phyloP scores from a whole-genome alignment of 2,329 filamentous ascomycete species.

The Botrytis deweyae region DNA sequence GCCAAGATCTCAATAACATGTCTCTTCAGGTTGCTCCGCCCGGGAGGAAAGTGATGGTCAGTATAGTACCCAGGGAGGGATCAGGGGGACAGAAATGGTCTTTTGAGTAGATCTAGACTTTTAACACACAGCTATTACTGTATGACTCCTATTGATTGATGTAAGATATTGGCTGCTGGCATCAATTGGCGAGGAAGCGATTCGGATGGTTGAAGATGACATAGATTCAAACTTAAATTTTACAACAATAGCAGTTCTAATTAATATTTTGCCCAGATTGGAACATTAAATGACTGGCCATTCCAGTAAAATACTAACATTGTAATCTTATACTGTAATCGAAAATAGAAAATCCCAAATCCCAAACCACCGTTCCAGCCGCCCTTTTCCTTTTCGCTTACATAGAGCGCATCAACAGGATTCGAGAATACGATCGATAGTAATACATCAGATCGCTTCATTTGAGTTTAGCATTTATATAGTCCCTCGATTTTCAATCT shows the following conservation, averaged over 20 bases:
- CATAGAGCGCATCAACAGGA: neutral
- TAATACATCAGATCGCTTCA: neutral
- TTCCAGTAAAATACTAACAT: neutral
- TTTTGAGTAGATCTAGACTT: too few relatives aligned
- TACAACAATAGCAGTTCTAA: neutral
- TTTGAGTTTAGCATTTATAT: neutral
- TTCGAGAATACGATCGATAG: neutral
- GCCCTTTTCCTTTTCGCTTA: neutral
- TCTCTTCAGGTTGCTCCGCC: constrained; percentile 1
- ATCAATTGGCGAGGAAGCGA: neutral
- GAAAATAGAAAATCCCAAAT: neutral
- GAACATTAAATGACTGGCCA: neutral
- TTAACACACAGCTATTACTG: too few relatives aligned
- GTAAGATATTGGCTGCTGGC: neutral
- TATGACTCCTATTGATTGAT: neutral
- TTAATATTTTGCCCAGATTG: too few relatives aligned
- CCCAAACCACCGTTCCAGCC: neutral
- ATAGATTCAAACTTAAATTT: too few relatives aligned
- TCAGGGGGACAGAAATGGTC: neutral
- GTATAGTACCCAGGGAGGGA: neutral
- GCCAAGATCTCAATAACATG: constrained; percentile 1
- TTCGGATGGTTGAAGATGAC: neutral
- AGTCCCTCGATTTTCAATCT: neutral
- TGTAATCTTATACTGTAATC: neutral
- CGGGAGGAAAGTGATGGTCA: neutral